Percentiles rank a stretch among this genome's conserved stretches.
Conservation (phyloP, 2,329 filamentous ascomycete species). For the Magnaporthiopsis incrustans region DNA sequence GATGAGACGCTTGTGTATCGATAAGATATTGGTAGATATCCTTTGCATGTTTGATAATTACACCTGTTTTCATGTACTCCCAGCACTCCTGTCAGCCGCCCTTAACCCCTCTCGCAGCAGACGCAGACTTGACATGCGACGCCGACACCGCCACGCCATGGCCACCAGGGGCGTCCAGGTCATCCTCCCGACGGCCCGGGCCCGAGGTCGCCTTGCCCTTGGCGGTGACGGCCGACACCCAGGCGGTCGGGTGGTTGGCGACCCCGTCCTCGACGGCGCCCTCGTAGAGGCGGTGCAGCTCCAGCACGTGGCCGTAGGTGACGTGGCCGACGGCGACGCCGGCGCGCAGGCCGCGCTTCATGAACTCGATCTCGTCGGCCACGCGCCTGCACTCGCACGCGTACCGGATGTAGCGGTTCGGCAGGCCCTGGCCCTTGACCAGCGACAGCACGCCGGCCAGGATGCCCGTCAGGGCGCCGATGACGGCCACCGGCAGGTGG, state of each 20-base stretch:
- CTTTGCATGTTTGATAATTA: too few species aligned
- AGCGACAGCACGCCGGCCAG: constrained; percentile 54
- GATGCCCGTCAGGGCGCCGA: constrained; percentile 56
- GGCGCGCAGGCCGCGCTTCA: background rate
- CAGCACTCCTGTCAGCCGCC: too few species aligned
- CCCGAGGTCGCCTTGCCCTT: too few species aligned
- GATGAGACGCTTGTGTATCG: too few species aligned
- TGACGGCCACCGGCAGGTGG: constrained; percentile 41
- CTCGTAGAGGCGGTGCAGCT: background rate
- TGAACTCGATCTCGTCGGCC: constrained; percentile 36
- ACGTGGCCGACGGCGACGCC: background rate
- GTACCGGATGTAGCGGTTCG: constrained; percentile 23
- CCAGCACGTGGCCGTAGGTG: background rate
- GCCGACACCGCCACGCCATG: too few species aligned
- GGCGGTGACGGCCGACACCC: background rate
- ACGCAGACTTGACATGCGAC: too few species aligned
- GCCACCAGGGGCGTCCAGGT: too few species aligned
- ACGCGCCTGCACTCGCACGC: constrained; percentile 25
- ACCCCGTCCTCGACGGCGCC: background rate
- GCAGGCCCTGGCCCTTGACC: constrained; percentile 42
- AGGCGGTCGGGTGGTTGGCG: background rate
- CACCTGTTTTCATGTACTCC: too few species aligned
- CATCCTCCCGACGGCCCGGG: too few species aligned
- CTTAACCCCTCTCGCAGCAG: too few species aligned
- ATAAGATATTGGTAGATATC: too few species aligned